Percentiles rank a stretch among this genome's conserved stretches.
These are phyloP conservation scores for Saturnispora gosingensis DNA, from an alignment of 805 yeast species.

Conservation along the genomic window DNA sequence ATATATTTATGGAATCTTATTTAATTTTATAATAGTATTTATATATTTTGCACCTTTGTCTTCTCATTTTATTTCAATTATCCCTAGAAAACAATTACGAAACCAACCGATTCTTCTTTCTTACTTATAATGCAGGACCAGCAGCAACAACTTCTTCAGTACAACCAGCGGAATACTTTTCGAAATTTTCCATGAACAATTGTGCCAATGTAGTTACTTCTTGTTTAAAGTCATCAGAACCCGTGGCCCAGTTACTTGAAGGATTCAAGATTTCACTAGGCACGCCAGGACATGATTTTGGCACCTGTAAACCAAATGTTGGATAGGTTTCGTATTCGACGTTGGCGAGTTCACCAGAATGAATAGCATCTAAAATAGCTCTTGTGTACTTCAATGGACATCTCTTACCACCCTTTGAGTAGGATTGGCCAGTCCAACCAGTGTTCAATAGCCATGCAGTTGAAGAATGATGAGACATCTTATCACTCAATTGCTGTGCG, in stretches of 20 bases:
- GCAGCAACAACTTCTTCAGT: conserved; percentile 85
- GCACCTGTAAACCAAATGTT: conserved; percentile 79
- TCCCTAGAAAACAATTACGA: background rate
- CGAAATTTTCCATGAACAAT: conserved; percentile 79
- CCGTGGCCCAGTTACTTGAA: conserved; percentile 65
- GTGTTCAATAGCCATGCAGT: conserved; percentile 96
- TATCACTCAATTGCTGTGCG: conserved; percentile 91
- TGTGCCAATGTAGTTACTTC: conserved; percentile 62
- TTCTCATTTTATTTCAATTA: background rate
- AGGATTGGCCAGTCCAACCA: conserved; percentile 97
- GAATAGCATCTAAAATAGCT: conserved; percentile 90
- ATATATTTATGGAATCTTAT: background rate
- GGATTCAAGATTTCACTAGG: conserved; percentile 86
- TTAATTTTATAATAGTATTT: background rate
- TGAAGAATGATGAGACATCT: conserved; percentile 81
- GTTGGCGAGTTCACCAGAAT: conserved; percentile 76
- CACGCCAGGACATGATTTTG: conserved; percentile 72
- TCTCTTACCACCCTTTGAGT: conserved; percentile 89
- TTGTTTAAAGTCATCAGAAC: conserved; percentile 38
- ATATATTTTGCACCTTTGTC: background rate
- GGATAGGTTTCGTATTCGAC: conserved; percentile 80
- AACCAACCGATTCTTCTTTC: background rate
- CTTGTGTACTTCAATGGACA: conserved; percentile 97
- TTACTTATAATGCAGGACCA: conserved; percentile 56
- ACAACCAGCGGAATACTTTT: conserved; percentile 72